These are phyloP conservation scores for Uronychia binucleata DNA, from an alignment of 73 alveolate genomes.

Conservation along the genomic window DNA sequence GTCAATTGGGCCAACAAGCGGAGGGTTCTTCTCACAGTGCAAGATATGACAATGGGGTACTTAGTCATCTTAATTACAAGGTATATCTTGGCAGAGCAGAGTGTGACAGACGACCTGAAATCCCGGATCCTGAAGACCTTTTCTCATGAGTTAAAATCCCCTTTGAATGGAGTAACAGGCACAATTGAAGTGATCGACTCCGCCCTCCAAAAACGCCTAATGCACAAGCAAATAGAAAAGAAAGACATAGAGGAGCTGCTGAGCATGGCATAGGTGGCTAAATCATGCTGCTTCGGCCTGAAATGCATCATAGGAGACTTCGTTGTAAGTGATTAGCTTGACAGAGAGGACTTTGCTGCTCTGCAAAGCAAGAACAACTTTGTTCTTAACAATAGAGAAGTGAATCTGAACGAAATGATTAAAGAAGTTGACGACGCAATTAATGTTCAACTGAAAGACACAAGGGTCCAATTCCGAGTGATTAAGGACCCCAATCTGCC, in stretches of 20 bases:
- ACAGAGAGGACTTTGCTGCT: neutral
- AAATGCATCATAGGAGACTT: neutral
- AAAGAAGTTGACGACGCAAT: neutral
- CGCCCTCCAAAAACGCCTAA: no score
- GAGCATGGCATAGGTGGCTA: neutral
- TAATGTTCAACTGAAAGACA: neutral
- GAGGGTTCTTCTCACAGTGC: neutral
- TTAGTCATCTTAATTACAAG: no score
- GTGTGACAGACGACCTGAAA: neutral
- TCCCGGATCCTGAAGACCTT: neutral
- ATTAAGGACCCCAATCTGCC: neutral
- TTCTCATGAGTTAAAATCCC: slow-evolving; percentile 10
- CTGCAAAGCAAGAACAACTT: neutral
- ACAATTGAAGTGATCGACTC: neutral
- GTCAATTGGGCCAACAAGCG: neutral
- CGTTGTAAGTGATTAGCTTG: no score
- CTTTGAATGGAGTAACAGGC: slow-evolving; percentile 8
- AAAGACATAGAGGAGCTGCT: neutral
- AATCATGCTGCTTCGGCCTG: neutral
- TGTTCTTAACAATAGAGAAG: neutral
- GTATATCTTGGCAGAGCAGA: neutral
- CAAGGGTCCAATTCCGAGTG: neutral
- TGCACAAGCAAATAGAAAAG: neutral
- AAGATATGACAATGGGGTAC: neutral
- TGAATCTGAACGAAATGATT: neutral